A percentile compares a stretch with the other conserved stretches of the same genome.
Conservation (phyloP, 73 alveolate species). For the Breviolum minutum region DNA sequence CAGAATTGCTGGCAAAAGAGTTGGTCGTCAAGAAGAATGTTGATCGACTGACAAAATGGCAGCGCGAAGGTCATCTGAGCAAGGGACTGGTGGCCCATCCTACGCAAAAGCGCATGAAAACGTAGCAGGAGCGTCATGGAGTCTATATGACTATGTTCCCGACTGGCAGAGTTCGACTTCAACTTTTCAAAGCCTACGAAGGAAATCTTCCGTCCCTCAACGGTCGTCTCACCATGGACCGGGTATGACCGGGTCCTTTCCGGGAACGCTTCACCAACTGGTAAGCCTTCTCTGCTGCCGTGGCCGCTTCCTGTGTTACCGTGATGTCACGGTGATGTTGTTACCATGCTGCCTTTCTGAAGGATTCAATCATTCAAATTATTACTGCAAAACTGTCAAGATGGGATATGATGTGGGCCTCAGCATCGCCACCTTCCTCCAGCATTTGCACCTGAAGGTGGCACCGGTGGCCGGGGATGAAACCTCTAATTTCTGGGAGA, state of each 20-base stretch:
- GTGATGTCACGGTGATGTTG: no score
- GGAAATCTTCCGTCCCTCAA: neutral
- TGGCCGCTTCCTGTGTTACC: conserved; percentile 6
- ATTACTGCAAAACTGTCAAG: neutral
- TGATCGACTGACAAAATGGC: neutral
- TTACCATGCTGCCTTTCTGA: neutral
- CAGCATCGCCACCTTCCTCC: conserved; percentile 85
- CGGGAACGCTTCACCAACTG: conserved; percentile 82
- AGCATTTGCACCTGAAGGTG: conserved; percentile 51
- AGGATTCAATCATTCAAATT: no score
- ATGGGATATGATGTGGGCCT: neutral
- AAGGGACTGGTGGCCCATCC: conserved; percentile 48
- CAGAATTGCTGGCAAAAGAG: no score
- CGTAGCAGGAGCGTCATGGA: no score
- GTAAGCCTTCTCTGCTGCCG: conserved; percentile 77
- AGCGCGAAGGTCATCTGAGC: neutral
- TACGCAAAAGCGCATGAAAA: neutral
- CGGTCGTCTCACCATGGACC: neutral
- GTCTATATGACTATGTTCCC: no score
- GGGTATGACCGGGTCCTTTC: neutral
- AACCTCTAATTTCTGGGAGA: no score
- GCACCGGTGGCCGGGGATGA: neutral
- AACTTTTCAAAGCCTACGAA: no score
- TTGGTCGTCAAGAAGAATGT: no score
- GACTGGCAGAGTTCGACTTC: no score